Conservation (phyloP, 495 filamentous ascomycete species). For the Chaetomium cochliodes region DNA sequence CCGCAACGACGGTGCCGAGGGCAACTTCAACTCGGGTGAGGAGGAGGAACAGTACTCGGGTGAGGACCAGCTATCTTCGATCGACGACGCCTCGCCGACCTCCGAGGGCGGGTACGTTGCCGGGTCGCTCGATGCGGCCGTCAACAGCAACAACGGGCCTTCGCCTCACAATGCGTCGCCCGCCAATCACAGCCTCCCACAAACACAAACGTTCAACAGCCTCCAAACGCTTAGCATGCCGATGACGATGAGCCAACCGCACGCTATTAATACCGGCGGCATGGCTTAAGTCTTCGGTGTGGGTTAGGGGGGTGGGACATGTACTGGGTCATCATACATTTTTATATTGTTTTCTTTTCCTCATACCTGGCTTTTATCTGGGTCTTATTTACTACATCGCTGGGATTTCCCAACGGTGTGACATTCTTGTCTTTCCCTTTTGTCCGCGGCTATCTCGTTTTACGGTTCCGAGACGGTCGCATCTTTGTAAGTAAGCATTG, state of each 20-base stretch:
- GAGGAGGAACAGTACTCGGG: conserved; percentile 69
- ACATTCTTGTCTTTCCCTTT: not conserved
- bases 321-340: not conserved
- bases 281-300: conserved; percentile 29
- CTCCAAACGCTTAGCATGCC: conserved; percentile 55
- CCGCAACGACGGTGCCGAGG: conserved; percentile 68
- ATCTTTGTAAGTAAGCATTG: conserved; percentile 6
- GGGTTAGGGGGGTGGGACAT: not conserved
- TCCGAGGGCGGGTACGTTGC: conserved; percentile 56
- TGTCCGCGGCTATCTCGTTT: not conserved
- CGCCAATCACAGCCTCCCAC: conserved; percentile 30
- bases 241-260: conserved; percentile 56
- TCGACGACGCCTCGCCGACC: conserved; percentile 71
- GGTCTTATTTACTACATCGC: not conserved
- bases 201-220: conserved; percentile 45
- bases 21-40: conserved; percentile 67
- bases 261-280: conserved; percentile 48
- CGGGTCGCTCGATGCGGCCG: conserved; percentile 43
- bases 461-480: not conserved
- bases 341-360: not conserved
- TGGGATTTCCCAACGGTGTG: not conserved
- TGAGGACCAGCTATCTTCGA: conserved; percentile 69
- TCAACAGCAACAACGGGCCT: conserved; percentile 35
- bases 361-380: not conserved
- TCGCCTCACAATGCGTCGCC: conserved; percentile 34